Conservation (phyloP, 139 green algal species). For the Chlorella vulgaris region DNA sequence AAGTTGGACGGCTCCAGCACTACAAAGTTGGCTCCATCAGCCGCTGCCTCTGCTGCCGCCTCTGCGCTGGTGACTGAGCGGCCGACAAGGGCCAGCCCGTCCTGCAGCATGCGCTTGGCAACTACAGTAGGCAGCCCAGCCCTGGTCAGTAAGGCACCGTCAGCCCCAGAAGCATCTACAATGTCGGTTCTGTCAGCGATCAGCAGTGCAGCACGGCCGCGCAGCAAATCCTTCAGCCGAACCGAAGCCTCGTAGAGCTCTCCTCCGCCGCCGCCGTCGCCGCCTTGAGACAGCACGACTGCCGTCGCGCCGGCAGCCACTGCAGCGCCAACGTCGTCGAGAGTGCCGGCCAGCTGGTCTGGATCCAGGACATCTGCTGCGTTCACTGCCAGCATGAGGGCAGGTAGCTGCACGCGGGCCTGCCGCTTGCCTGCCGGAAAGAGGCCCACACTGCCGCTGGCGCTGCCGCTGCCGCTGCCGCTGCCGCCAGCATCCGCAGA, state of each 20-base stretch:
- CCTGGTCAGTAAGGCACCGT: constrained; percentile 85
- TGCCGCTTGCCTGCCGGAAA: constrained; percentile 67
- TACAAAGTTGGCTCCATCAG: constrained; percentile 83
- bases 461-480: constrained; percentile 2
- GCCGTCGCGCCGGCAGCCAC: constrained; percentile 67
- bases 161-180: constrained; percentile 76
- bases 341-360: constrained; percentile 4
- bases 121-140: constrained; percentile 87
- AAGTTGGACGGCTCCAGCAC: constrained; percentile 50
- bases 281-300: constrained; percentile 63
- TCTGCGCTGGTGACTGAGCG: constrained; percentile 50
- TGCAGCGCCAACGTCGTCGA: constrained; percentile 38
- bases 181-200: constrained; percentile 90
- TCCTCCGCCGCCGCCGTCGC: constrained; percentile 30
- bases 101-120: constrained; percentile 77
- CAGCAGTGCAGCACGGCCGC: constrained; percentile 80
- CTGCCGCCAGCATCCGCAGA: neutral
- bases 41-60: constrained; percentile 65
- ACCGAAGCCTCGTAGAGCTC: constrained; percentile 84
- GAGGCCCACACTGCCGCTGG: constrained; percentile 12
- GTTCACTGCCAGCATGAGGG: constrained; percentile 61
- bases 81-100: constrained; percentile 65
- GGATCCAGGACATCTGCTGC: constrained; percentile 54
- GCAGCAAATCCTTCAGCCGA: constrained; percentile 69
- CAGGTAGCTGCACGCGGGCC: constrained; percentile 71